Evolutionary conservation across 169 alveolate species (phyloP).

Genomic region (Prorocentrum cordatum): DNA sequence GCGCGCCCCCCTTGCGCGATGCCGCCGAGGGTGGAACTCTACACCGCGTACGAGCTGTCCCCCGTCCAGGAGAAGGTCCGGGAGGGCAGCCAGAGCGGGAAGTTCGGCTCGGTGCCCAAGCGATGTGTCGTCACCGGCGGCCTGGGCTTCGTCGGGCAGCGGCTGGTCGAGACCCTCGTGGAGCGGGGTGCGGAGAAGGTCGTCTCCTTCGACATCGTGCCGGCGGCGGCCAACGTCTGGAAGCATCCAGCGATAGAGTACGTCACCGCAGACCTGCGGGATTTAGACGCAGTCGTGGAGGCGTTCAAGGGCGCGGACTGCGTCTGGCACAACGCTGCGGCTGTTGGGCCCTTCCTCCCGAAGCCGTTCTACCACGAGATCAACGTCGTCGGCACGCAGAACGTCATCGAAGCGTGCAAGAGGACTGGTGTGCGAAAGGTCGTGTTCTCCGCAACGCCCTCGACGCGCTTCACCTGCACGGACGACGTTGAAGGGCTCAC

Average conservation of each 20-base stretch:
- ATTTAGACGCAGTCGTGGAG: constrained; percentile 4
- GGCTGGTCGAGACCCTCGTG: constrained; percentile 53
- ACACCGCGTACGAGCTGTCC: constrained; percentile 49
- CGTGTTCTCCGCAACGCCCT: constrained; percentile 34
- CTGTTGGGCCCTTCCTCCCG: constrained; percentile 61
- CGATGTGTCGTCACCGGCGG: constrained; percentile 62
- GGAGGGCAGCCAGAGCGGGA: constrained; percentile 32
- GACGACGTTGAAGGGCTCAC: constrained; percentile 33
- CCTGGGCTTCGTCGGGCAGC: constrained; percentile 59
- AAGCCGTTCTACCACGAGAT: constrained; percentile 32
- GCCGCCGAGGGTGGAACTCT: constrained; percentile 56
- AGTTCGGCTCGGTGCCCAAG: constrained; percentile 35
- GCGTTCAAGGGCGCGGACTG: constrained; percentile 45
- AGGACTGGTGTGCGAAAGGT: constrained; percentile 23
- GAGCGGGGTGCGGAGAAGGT: constrained; percentile 63
- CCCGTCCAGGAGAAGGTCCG: constrained; percentile 36
- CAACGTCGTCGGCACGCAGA: constrained; percentile 32
- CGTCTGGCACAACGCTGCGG: constrained; percentile 62
- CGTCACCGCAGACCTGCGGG: constrained; percentile 36
- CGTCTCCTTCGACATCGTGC: constrained; percentile 57
- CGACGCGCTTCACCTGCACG: constrained; percentile 41
- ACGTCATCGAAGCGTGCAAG: constrained; percentile 57
- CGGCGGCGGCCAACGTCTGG: constrained; percentile 51
- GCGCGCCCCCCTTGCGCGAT: neutral
- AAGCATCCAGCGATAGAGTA: constrained; percentile 44